phyloP scores from a whole-genome alignment of 257 asterid species.

The Solanum chmielewskii region DNA sequence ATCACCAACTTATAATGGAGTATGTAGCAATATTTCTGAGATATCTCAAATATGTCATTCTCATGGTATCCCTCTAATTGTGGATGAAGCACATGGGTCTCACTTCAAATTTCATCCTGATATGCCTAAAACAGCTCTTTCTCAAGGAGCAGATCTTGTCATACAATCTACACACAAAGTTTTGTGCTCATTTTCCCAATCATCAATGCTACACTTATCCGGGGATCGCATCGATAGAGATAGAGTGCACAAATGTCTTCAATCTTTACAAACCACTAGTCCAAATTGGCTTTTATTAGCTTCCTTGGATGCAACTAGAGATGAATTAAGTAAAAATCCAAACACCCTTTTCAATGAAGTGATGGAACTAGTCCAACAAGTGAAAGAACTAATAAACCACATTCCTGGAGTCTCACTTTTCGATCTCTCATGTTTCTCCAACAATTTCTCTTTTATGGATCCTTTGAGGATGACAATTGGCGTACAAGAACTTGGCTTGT shows the following conservation, averaged over 20 bases:
- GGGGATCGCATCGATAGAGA: constrained; percentile 41
- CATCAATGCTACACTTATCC: constrained; percentile 68
- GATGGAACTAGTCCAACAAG: constrained; percentile 42
- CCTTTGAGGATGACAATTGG: constrained; percentile 59
- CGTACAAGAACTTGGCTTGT: constrained; percentile 32
- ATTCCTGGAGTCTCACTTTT: constrained; percentile 36
- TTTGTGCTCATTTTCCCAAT: constrained; percentile 60
- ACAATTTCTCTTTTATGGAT: constrained; percentile 30
- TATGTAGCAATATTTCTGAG: constrained; percentile 48
- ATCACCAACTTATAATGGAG: constrained; percentile 79
- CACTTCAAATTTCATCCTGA: constrained; percentile 56
- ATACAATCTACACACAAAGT: constrained; percentile 81
- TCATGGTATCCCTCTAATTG: constrained; percentile 42
- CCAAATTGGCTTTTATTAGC: constrained; percentile 71
- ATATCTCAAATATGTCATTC: constrained; percentile 54
- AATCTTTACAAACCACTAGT: constrained; percentile 73
- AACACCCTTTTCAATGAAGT: constrained; percentile 29
- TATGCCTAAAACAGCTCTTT: constrained; percentile 55
- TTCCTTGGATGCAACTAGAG: constrained; percentile 69
- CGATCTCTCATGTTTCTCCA: constrained; percentile 19
- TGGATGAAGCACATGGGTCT: constrained; percentile 44
- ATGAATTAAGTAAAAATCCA: constrained; percentile 38
- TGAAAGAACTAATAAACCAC: constrained; percentile 19
- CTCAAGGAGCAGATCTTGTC: constrained; percentile 65
- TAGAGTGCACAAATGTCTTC: constrained; percentile 57